These are phyloP conservation scores for Acorus gramineus DNA, from an alignment of 106 monocot species.

Conservation along the genomic window DNA sequence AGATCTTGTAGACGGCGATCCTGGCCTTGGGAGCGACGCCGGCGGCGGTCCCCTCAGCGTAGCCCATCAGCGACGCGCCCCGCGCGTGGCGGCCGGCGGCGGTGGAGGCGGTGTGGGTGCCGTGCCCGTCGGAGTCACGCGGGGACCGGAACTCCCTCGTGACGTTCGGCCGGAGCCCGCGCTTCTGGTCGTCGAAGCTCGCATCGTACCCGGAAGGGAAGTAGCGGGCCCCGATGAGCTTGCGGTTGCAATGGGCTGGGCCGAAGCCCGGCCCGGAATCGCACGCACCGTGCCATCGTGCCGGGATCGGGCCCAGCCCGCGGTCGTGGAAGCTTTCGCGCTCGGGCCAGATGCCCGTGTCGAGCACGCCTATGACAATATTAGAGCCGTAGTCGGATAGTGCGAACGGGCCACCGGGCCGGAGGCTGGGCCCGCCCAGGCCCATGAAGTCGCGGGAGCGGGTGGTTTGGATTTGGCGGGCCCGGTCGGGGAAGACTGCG, in stretches of 20 bases:
- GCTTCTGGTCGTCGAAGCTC: no score
- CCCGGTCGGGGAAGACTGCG: conserved; percentile 43
- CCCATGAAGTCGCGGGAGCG: conserved; percentile 71
- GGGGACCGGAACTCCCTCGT: no score
- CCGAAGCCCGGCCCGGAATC: conserved; percentile 48
- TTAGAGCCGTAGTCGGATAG: conserved; percentile 27
- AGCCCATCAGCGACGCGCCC: no score
- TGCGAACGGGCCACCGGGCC: conserved; percentile 22
- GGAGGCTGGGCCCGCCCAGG: conserved; percentile 23
- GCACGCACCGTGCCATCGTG: conserved; percentile 60
- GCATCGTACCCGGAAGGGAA: no score
- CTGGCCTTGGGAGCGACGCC: no score
- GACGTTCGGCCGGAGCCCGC: no score
- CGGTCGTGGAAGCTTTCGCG: conserved; percentile 70
- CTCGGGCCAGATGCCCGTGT: conserved; percentile 88
- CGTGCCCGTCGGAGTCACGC: no score
- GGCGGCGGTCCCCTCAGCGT: no score
- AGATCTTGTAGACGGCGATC: no score
- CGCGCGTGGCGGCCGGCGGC: no score
- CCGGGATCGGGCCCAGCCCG: conserved; percentile 37
- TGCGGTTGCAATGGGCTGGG: conserved; percentile 42
- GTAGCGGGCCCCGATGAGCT: no score
- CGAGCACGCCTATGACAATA: conserved; percentile 65
- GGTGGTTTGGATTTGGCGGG: conserved; percentile 65
- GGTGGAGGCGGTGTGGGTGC: no score